Evolutionary conservation across 2,329 filamentous ascomycete genomes (phyloP), one percentile per base, ranked within the genome.

Genomic region (Elsinoe batatas): DNA sequence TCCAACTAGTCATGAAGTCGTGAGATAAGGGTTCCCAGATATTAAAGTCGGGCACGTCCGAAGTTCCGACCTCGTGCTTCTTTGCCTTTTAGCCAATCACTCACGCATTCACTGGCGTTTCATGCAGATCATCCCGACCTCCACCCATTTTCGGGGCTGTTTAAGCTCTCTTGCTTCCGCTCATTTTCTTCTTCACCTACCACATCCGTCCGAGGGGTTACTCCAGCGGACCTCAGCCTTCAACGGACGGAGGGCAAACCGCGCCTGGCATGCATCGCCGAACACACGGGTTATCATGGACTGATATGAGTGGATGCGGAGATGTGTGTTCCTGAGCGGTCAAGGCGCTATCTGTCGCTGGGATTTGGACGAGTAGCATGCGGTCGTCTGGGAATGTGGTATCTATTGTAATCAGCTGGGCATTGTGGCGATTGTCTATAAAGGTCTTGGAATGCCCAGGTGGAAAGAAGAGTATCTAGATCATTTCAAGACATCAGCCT

Each of bases 31-130:
- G 32, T 22, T 50, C 18, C 7, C 18, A 17, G 47, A 51, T 51
- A 51, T 51, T 51, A 51, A 51, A 26, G 17, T 51, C 47, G 47
- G 47, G 47, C 47, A 51, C 47, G 47, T 51, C 47, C 47, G 47
- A 51, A 33, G 35, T 18, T 36, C 47, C 26, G 26, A 5, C 8
- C 26, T 7, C 26, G 32, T 35, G 26, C 35, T 51, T 26, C 18
- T 51, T 51, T 37, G 32, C n/a, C 3, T 38, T 11, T 8, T 8
- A 38, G 12, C 47, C 47, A 51, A 51, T 51, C 47, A 15, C 20
- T 38, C 26, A 5, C 11, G 7, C 33, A 15, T 38, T 38, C 32
- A 37, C 26, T n/a, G 18, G 17, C 47, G 12, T 38, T 38, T 35
- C 47, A 10, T 35, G 47, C 47, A 51, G 47, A 51, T 51, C 47